Evolutionary conservation across 2,329 filamentous ascomycete genomes (phyloP), one percentile per base, ranked within the genome.

Genomic region (Fusarium vanettenii): DNA sequence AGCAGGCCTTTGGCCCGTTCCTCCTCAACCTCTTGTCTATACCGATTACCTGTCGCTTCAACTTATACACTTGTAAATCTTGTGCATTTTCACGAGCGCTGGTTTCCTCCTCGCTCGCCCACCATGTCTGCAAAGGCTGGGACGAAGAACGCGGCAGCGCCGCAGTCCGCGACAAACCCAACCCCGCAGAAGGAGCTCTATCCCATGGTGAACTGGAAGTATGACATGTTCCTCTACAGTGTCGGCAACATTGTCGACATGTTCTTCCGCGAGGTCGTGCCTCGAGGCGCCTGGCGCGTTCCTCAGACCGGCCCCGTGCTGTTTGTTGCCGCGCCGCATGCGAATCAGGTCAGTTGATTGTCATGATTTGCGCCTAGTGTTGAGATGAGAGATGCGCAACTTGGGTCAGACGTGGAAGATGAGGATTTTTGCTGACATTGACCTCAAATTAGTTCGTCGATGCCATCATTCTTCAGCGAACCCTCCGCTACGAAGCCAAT

Each of bases 251-350:
- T 98, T 62, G 92, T 97, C 75, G 97, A 99, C 84, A 91, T 98
- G 76, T 99, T 99, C 90, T 99, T 99, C 87, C 93, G 97, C 77
- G 97, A 99, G 85, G 95, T 99, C 18, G 95, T 98, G 82, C 97
- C 97, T 14, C 91, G 97, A 75, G 95, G 95, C 76, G 94, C 95
- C 73, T 99, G 97, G 95, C 96, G 95, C 84, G 94, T 99, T 52
- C 97, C 97, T 52, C 92, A 93, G 79, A 90, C 91, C 73, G 97
- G 95, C 0, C 95, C 97, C 1, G 91, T 99, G 73, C 94, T 99
- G 69, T 97, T 99, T 80, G 97, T 99, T 76, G 97, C 95, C 52
- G 97, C 96, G 64, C 97, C 97, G 76, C 97, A 99, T 87, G 96
- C 96, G 70, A 99, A 99, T 83, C 95, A 97, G 90, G 93, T 95